Evolutionary conservation across 1,284 basidiomycete genomes (phyloP).

Genomic region (Ganoderma sinense): DNA sequence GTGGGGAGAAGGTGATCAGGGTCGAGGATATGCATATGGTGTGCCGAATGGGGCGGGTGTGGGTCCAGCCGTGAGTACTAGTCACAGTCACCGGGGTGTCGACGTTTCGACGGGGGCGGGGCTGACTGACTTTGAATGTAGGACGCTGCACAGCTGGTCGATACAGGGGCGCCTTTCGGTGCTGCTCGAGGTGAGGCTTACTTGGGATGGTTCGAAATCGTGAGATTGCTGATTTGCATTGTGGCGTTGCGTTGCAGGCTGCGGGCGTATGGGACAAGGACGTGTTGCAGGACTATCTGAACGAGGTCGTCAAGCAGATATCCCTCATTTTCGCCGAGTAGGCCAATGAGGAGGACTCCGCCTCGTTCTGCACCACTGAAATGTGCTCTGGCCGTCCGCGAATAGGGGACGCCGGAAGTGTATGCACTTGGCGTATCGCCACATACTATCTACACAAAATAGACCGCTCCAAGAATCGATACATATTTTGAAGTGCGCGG

Average conservation of each 20-base stretch:
- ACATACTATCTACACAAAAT: no score
- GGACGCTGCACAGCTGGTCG: neutral
- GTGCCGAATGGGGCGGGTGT: neutral
- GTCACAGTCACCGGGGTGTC: neutral
- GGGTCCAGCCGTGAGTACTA: neutral
- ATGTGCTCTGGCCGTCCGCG: no score
- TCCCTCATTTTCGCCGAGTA: neutral
- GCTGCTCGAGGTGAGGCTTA: neutral
- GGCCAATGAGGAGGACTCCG: no score
- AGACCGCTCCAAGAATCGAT: no score
- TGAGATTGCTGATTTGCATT: neutral
- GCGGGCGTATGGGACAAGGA: neutral
- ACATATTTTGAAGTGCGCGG: no score
- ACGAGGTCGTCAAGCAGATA: neutral
- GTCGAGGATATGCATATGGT: neutral
- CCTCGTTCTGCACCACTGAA: no score
- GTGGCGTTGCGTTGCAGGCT: neutral
- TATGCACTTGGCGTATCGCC: no score
- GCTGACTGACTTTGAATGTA: neutral
- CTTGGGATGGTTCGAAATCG: neutral
- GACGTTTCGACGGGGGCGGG: neutral
- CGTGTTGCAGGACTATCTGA: neutral
- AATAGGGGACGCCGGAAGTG: neutral
- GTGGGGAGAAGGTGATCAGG: neutral
- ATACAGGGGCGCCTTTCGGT: neutral